phyloP scores from a whole-genome alignment of 768 basidiomycete species.

The Suillus alpinus region DNA sequence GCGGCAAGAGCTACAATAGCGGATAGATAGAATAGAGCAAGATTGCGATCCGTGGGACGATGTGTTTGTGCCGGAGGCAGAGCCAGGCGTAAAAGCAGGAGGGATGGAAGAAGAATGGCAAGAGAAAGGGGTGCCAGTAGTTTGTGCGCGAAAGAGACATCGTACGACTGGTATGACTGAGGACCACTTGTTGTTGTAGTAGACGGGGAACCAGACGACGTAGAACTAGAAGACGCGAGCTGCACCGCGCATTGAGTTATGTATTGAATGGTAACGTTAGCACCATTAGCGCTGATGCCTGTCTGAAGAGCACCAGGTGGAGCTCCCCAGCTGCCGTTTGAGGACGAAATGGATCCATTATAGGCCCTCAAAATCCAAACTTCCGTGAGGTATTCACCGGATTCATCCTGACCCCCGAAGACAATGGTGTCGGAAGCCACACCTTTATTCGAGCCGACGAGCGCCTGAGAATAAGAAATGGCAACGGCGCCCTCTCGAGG shows the following conservation, averaged over 20 bases:
- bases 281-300: slow-evolving; percentile 63
- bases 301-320: slow-evolving; percentile 60
- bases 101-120: slow-evolving; percentile 40
- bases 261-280: slow-evolving; percentile 62
- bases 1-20: slow-evolving; percentile 41
- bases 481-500: slow-evolving; percentile 72
- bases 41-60: slow-evolving; percentile 19
- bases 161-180: slow-evolving; percentile 30
- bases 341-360: slow-evolving; percentile 54
- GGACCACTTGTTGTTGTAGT: slow-evolving; percentile 16
- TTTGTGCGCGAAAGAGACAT: slow-evolving; percentile 47
- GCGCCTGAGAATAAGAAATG: slow-evolving; percentile 48
- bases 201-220: slow-evolving; percentile 18
- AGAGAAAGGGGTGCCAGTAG: slow-evolving; percentile 47
- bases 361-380: slow-evolving; percentile 80
- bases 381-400: slow-evolving; percentile 68
- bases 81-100: slow-evolving; percentile 42
- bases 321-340: slow-evolving; percentile 61
- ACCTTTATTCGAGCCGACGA: slow-evolving; percentile 53
- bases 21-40: slow-evolving; percentile 34
- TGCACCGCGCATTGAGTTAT: slow-evolving; percentile 57
- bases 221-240: slow-evolving; percentile 22
- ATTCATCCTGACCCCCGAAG: slow-evolving; percentile 71
- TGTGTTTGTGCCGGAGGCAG: slow-evolving; percentile 32
- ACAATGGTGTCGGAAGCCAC: slow-evolving; percentile 67